A percentile compares a stretch with the other conserved stretches of the same genome.
Conservation (phyloP, 139 green algal species). For the Chlamydomonas incerta region DNA sequence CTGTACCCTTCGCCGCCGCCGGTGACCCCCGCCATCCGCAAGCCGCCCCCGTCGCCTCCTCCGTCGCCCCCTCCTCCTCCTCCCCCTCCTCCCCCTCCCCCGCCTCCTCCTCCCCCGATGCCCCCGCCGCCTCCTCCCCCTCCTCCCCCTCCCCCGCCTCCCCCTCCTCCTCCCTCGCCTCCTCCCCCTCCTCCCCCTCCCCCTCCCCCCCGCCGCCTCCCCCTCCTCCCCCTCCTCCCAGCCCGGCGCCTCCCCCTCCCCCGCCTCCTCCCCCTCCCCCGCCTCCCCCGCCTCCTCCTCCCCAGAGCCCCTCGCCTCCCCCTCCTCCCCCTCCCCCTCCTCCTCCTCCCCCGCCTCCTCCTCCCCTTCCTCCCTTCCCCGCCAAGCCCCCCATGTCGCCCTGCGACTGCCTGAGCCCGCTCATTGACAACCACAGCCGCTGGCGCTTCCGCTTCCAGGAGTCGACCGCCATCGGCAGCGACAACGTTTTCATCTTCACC, state of each 20-base stretch:
- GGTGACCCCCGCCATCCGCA: not conserved
- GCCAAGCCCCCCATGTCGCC: not conserved
- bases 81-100: constrained; percentile 9
- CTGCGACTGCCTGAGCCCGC: constrained; percentile 52
- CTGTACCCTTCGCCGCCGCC: not conserved
- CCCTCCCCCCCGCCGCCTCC: not conserved
- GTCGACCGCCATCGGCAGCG: not conserved
- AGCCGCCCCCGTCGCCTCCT: not conserved
- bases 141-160: not conserved
- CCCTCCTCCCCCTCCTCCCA: not conserved
- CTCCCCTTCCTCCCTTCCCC: not conserved
- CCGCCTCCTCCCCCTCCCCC: not conserved
- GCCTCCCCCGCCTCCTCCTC: not conserved
- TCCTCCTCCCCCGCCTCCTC: not conserved
- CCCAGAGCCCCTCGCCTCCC: not conserved
- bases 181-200: not conserved
- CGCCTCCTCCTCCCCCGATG: not conserved
- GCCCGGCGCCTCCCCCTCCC: not conserved
- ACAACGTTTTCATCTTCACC: constrained; percentile 8
- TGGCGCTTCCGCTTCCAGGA: constrained; percentile 53
- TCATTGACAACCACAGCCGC: constrained; percentile 44
- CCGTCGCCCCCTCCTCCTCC: not conserved
- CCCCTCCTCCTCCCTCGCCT: not conserved
- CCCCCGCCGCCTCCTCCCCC: not conserved
- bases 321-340: not conserved